A percentile compares a stretch with the other conserved stretches of the same genome.
phyloP scores from a whole-genome alignment of 352 stramenopile species.

The Phytophthora agathidicida region DNA sequence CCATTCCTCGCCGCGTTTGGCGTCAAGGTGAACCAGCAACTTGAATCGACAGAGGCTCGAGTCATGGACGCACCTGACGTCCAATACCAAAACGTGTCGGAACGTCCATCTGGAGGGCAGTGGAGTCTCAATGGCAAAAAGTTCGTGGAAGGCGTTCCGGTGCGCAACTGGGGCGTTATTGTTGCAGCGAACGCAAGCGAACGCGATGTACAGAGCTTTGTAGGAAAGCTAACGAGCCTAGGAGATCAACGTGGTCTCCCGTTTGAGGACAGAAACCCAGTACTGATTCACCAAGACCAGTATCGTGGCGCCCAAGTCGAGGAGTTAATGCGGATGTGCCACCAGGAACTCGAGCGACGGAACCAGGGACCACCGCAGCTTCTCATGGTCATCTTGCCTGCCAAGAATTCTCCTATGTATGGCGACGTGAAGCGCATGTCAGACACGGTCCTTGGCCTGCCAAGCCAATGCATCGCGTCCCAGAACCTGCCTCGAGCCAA shows the following conservation, averaged over 20 bases:
- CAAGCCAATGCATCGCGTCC: slow-evolving; percentile 66
- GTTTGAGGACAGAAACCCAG: slow-evolving; percentile 41
- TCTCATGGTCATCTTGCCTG: slow-evolving; percentile 59
- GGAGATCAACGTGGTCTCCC: slow-evolving; percentile 43
- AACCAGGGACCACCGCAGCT: slow-evolving; percentile 41
- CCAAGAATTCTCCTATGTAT: slow-evolving; percentile 46
- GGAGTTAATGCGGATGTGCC: slow-evolving; percentile 64
- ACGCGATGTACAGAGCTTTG: slow-evolving; percentile 39
- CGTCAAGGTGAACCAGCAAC: slow-evolving; percentile 49
- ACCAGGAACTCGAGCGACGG: slow-evolving; percentile 38
- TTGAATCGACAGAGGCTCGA: slow-evolving; percentile 49
- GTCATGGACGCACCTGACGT: slow-evolving; percentile 65
- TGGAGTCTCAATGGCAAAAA: slow-evolving; percentile 80
- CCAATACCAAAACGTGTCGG: slow-evolving; percentile 61
- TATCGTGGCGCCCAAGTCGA: slow-evolving; percentile 47
- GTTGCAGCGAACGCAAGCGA: slow-evolving; percentile 39
- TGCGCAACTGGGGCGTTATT: slow-evolving; percentile 63
- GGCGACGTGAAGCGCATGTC: slow-evolving; percentile 68
- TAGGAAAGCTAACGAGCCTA: slow-evolving; percentile 35
- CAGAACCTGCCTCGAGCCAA: slow-evolving; percentile 45
- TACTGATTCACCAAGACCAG: slow-evolving; percentile 42
- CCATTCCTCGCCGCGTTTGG: slow-evolving; percentile 65
- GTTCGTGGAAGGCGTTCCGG: slow-evolving; percentile 51
- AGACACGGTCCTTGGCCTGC: slow-evolving; percentile 66
- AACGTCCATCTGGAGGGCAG: slow-evolving; percentile 58